Percentiles rank a stretch among this genome's conserved stretches.
Conservation (phyloP, 129 eudicot species). For the Flaveria bidentis region DNA sequence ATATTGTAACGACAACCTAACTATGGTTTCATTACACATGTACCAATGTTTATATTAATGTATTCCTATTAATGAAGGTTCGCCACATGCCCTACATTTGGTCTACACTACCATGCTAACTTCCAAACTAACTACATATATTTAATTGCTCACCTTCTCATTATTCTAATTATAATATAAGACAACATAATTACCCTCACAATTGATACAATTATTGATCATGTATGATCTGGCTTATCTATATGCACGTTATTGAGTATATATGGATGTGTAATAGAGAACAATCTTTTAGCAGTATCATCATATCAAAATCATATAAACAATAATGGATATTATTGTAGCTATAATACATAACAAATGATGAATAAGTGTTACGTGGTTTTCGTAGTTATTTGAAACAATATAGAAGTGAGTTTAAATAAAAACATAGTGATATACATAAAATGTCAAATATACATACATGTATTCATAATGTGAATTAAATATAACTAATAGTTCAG, state of each 20-base stretch:
- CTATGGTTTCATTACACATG: conserved; percentile 30
- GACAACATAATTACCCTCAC: conserved; percentile 28
- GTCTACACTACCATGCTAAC: conserved; percentile 36
- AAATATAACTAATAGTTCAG: no score
- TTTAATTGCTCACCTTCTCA: conserved; percentile 28
- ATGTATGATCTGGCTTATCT: conserved; percentile 15
- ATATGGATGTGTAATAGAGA: no score
- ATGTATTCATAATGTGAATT: not conserved
- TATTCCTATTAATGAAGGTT: conserved; percentile 23
- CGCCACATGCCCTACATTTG: conserved; percentile 44
- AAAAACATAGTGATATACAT: no score
- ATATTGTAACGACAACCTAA: conserved; percentile 25
- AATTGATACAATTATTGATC: conserved; percentile 26
- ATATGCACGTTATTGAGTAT: not conserved
- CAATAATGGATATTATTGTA: no score
- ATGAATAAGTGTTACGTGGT: no score
- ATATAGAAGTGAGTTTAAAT: no score
- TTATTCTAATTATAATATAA: not conserved
- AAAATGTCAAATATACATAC: not conserved
- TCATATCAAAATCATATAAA: not conserved
- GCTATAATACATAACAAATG: no score
- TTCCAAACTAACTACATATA: conserved; percentile 33
- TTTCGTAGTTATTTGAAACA: no score
- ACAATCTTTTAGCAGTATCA: not conserved
- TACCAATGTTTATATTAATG: conserved; percentile 19